Percentiles rank a stretch among this genome's conserved stretches.
Evolutionary conservation across 345 rosid genomes (phyloP).

Genomic region (Brassica carinata): DNA sequence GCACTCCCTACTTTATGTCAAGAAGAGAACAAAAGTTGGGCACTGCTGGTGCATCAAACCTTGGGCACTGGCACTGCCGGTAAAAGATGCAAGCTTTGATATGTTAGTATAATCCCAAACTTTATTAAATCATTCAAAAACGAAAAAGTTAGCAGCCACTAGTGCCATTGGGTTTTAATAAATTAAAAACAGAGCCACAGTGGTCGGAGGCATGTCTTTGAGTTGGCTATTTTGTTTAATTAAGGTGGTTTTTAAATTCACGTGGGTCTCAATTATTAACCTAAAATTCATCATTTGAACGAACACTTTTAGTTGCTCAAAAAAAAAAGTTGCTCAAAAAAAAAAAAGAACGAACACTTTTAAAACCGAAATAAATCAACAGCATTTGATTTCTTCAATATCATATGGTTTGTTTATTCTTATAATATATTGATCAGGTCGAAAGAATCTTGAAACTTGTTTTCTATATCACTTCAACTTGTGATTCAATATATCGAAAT

Average conservation of each 20-base stretch:
- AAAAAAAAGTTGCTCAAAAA: too few relatives aligned
- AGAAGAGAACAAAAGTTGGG: background rate
- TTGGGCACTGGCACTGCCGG: background rate
- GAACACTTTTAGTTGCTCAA: too few relatives aligned
- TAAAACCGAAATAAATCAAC: conserved; percentile 25
- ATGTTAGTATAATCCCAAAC: background rate
- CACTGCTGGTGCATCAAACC: background rate
- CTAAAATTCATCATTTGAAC: background rate
- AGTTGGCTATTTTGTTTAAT: background rate
- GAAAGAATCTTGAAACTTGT: conserved; percentile 36
- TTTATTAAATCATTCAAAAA: background rate
- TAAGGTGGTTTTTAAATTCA: conserved; percentile 13
- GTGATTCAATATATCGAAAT: conserved; percentile 8
- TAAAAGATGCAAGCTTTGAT: conserved; percentile 4
- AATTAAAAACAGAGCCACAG: background rate
- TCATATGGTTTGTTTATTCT: conserved; percentile 13
- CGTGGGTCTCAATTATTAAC: conserved; percentile 40
- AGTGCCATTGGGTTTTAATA: conserved; percentile 12
- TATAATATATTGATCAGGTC: conserved; percentile 24
- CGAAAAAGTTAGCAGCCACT: conserved; percentile 4
- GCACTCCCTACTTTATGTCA: background rate
- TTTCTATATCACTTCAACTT: conserved; percentile 21
- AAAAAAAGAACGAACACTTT: background rate
- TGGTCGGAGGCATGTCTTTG: conserved; percentile 44
- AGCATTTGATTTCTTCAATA: conserved; percentile 20